phyloP scores from a whole-genome alignment of 768 basidiomycete genomes.

The Boletellus sp. region DNA sequence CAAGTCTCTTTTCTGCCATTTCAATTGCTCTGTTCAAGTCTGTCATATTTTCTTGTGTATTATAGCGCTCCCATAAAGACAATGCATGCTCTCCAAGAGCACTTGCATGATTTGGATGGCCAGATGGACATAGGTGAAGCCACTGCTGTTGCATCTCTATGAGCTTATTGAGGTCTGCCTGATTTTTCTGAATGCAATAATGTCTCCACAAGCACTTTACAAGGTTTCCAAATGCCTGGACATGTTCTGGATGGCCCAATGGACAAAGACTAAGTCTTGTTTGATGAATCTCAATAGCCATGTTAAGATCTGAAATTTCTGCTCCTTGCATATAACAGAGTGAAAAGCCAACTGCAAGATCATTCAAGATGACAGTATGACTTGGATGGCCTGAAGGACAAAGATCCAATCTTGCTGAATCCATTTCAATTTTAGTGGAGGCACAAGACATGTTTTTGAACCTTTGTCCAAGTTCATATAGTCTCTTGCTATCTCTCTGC shows the following conservation, averaged over 20 bases:
- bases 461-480: not conserved
- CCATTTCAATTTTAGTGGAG: not conserved
- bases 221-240: not conserved
- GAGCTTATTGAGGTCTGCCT: not conserved
- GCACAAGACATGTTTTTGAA: not conserved
- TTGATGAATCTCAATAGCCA: not conserved
- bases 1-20: not conserved
- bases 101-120: not conserved
- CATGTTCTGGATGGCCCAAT: not conserved
- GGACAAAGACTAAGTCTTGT: not conserved
- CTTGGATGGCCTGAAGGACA: not conserved
- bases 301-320: not conserved
- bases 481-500: not conserved
- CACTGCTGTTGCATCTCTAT: not conserved
- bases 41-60: not conserved
- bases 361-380: not conserved
- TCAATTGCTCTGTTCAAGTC: not conserved
- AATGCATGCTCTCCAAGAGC: not conserved
- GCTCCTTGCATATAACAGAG: not conserved
- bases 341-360: not conserved
- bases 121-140: not conserved
- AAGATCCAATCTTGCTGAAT: not conserved
- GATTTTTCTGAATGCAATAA: not conserved
- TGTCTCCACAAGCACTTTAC: not conserved
- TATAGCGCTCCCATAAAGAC: not conserved